phyloP scores from a whole-genome alignment of 2,329 filamentous ascomycete species.

The Neurospora sp. region DNA sequence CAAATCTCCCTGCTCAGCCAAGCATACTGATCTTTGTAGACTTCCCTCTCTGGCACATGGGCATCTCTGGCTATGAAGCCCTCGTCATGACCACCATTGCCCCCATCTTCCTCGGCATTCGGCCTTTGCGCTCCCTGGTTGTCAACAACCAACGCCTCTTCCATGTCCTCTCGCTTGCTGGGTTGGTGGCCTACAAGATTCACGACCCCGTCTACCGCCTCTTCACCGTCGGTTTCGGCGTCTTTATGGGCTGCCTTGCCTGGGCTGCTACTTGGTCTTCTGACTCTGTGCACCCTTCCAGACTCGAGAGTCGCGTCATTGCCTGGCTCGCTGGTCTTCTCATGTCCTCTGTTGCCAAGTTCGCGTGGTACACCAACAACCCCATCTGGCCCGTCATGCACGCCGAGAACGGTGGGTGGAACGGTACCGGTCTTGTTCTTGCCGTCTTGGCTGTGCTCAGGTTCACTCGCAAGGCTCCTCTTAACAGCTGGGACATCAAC shows the following conservation, averaged over 20 bases:
- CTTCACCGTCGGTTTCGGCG: constrained; percentile 69
- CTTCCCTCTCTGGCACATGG: constrained; percentile 98
- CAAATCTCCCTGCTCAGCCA: not conserved
- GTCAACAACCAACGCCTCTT: constrained; percentile 58
- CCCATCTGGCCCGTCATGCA: constrained; percentile 95
- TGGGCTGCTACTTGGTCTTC: constrained; percentile 77
- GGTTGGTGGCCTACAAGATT: constrained; percentile 70
- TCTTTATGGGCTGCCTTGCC: constrained; percentile 69
- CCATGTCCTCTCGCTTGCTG: constrained; percentile 64
- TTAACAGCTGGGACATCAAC: constrained; percentile 28
- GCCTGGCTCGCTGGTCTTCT: constrained; percentile 76
- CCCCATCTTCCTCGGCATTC: constrained; percentile 67
- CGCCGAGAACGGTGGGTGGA: constrained; percentile 81
- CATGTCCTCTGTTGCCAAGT: constrained; percentile 80
- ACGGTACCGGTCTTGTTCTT: constrained; percentile 68
- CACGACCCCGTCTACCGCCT: constrained; percentile 64
- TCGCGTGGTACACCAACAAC: constrained; percentile 89
- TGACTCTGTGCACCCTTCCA: constrained; percentile 61
- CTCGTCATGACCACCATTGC: constrained; percentile 78
- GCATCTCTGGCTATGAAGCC: constrained; percentile 90
- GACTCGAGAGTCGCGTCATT: constrained; percentile 71
- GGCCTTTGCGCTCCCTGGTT: constrained; percentile 56
- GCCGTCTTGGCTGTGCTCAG: constrained; percentile 66
- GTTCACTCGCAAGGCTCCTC: constrained; percentile 58
- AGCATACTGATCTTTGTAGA: constrained; percentile 36